These are phyloP conservation scores for Boletus barrowsii DNA, from an alignment of 768 basidiomycete genomes.

Conservation along the genomic window DNA sequence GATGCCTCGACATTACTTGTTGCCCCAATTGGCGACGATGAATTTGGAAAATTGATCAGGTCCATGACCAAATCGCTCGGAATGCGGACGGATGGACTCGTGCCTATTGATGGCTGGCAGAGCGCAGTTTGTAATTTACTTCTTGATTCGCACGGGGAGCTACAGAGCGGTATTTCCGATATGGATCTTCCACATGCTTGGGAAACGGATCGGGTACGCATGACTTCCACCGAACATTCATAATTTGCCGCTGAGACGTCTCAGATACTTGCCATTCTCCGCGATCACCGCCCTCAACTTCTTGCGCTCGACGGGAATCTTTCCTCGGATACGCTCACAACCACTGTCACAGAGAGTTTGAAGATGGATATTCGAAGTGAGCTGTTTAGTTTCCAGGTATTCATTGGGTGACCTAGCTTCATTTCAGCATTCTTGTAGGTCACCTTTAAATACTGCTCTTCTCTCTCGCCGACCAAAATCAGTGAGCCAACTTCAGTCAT, in stretches of 20 bases:
- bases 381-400: slow-evolving; percentile 18
- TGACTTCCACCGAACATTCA: neutral
- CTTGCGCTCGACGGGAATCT: slow-evolving; percentile 80
- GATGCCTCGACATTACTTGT: slow-evolving; percentile 54
- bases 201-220: slow-evolving; percentile 41
- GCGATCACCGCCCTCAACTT: slow-evolving; percentile 48
- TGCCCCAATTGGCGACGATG: slow-evolving; percentile 73
- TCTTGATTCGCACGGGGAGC: slow-evolving; percentile 64
- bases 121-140: slow-evolving; percentile 89
- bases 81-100: slow-evolving; percentile 79
- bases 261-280: slow-evolving; percentile 53
- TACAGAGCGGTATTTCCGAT: slow-evolving; percentile 88
- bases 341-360: slow-evolving; percentile 51
- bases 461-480: slow-evolving; percentile 8
- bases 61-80: slow-evolving; percentile 58
- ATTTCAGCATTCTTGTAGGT: slow-evolving; percentile 72
- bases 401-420: slow-evolving; percentile 2
- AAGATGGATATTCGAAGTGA: slow-evolving; percentile 50
- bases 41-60: slow-evolving; percentile 65
- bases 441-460: neutral
- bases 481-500: slow-evolving; percentile 92
- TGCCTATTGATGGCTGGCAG: slow-evolving; percentile 39
- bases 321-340: slow-evolving; percentile 47
- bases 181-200: slow-evolving; percentile 70
- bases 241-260: neutral